A percentile compares a stretch with the other conserved stretches of the same genome.
Conservation (phyloP, 2,329 filamentous ascomycete species). For the Penicillium decumbens region DNA sequence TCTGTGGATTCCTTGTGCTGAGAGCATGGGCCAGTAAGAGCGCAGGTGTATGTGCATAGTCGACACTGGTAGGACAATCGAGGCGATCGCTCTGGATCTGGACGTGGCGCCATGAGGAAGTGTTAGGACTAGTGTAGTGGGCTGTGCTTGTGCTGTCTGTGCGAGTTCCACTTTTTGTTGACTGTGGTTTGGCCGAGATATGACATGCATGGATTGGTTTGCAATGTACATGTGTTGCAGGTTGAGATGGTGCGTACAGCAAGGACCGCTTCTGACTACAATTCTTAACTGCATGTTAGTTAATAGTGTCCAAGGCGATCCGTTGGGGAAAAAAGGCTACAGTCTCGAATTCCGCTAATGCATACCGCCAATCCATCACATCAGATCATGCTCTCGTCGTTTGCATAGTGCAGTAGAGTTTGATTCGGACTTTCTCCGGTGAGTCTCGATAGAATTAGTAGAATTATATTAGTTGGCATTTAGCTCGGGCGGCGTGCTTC, state of each 20-base stretch:
- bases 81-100: neutral
- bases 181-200: slow-evolving; percentile 10
- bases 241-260: neutral
- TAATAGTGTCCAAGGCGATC: neutral
- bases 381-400: slow-evolving; percentile 16
- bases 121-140: neutral
- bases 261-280: neutral
- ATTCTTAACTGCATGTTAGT: too few species aligned
- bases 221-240: slow-evolving; percentile 1
- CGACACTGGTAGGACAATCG: neutral
- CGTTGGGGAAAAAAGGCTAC: slow-evolving; percentile 4
- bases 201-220: slow-evolving; percentile 22
- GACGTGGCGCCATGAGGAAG: neutral
- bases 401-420: slow-evolving; percentile 13
- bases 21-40: neutral
- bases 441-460: neutral
- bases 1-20: neutral
- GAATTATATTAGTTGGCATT: neutral
- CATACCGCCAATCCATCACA: slow-evolving; percentile 22
- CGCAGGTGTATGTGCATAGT: neutral
- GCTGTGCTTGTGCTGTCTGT: slow-evolving; percentile 1
- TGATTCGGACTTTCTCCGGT: slow-evolving; percentile 19
- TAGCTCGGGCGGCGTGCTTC: slow-evolving; percentile 8
- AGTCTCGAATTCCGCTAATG: slow-evolving; percentile 20
- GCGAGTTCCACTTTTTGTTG: neutral